Conservation (phyloP, 176 grass and related monocot genomes). For the Canna indica region DNA sequence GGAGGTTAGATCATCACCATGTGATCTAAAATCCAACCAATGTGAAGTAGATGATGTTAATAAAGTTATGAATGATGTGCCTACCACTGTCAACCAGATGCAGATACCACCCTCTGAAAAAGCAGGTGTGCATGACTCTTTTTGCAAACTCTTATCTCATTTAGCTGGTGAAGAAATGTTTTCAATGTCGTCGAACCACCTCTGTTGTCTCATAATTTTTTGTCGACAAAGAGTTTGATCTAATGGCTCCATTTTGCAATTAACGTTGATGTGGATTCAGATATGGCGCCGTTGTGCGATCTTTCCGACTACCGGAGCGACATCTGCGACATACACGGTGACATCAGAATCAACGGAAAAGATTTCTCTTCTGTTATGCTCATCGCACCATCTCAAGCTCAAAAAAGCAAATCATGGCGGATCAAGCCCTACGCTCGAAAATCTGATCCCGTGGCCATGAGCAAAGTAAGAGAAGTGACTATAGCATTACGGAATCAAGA, state of each 20-base stretch:
- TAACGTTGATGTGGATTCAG: too few relatives aligned
- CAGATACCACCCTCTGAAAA: not conserved
- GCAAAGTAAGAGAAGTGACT: constrained; percentile 33
- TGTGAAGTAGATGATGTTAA: not conserved
- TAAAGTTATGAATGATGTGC: not conserved
- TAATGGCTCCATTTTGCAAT: too few relatives aligned
- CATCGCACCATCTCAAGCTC: constrained; percentile 8
- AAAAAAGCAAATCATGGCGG: constrained; percentile 16
- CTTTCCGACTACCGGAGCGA: constrained; percentile 35
- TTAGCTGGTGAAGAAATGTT: too few relatives aligned
- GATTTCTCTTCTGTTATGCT: constrained; percentile 29
- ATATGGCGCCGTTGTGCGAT: constrained; percentile 12
- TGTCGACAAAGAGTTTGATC: too few relatives aligned
- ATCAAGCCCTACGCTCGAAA: constrained; percentile 78
- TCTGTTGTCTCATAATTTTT: too few relatives aligned
- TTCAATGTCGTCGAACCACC: too few relatives aligned
- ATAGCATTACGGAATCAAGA: constrained; percentile 32
- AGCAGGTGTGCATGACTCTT: not conserved
- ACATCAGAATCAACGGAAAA: constrained; percentile 48
- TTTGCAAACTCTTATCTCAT: too few relatives aligned
- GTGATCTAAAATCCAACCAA: not conserved
- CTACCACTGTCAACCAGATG: not conserved
- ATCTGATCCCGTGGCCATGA: constrained; percentile 51
- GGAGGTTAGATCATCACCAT: not conserved
- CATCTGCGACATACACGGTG: constrained; percentile 58